Conservation (phyloP, 1,139 yeast species). For the Arxiozyma telluris region DNA sequence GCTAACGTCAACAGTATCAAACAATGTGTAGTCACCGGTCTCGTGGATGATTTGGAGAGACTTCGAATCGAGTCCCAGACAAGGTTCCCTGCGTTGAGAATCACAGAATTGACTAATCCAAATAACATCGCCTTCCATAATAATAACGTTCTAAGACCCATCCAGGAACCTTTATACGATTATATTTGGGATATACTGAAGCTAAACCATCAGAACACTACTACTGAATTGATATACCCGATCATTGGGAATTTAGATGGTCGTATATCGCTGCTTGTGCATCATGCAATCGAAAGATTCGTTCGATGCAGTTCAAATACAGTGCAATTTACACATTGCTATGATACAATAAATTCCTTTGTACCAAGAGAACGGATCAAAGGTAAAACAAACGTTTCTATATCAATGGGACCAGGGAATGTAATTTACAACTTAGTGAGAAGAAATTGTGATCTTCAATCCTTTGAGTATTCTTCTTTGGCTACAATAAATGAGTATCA, state of each 20-base stretch:
- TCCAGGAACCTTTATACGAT: slow-evolving; percentile 29
- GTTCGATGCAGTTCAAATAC: slow-evolving; percentile 28
- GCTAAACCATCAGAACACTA: slow-evolving; percentile 21
- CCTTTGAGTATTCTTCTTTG: slow-evolving; percentile 21
- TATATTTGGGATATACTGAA: slow-evolving; percentile 27
- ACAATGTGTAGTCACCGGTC: slow-evolving; percentile 30
- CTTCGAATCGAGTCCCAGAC: slow-evolving; percentile 19
- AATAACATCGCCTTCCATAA: slow-evolving; percentile 30
- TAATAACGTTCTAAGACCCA: slow-evolving; percentile 22
- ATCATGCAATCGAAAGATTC: slow-evolving; percentile 28
- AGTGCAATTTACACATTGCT: slow-evolving; percentile 28
- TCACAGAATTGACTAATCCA: slow-evolving; percentile 26
- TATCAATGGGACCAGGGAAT: slow-evolving; percentile 28
- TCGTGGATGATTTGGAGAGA: slow-evolving; percentile 22
- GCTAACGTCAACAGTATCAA: slow-evolving; percentile 28
- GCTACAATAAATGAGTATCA: slow-evolving; percentile 21
- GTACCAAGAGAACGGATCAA: slow-evolving; percentile 7
- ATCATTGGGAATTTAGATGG: slow-evolving; percentile 28
- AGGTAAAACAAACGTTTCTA: slow-evolving; percentile 13
- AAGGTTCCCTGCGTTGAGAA: slow-evolving; percentile 20
- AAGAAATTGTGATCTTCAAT: slow-evolving; percentile 19
- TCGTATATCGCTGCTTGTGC: slow-evolving; percentile 20
- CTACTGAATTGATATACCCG: slow-evolving; percentile 21
- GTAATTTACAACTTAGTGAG: slow-evolving; percentile 24
- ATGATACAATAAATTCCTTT: slow-evolving; percentile 20